These are phyloP conservation scores for Alternaria brassicicola DNA, from an alignment of 2,329 filamentous ascomycete species.

Conservation along the genomic window DNA sequence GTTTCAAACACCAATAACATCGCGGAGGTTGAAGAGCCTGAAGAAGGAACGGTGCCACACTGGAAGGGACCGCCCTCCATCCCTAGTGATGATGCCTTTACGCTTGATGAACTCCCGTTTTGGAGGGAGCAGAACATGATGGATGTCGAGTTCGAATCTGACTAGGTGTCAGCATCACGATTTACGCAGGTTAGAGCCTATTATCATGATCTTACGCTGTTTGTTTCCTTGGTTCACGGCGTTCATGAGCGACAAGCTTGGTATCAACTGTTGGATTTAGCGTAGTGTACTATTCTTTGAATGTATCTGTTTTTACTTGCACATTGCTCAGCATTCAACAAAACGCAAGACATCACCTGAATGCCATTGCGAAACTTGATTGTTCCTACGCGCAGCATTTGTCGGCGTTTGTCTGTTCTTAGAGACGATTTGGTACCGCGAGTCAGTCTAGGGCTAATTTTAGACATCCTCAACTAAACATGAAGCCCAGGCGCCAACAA, in stretches of 20 bases:
- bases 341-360: background rate
- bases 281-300: slow-evolving; percentile 1
- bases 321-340: slow-evolving; percentile 3
- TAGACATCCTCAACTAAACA: slow-evolving; percentile 21
- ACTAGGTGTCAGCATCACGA: slow-evolving; percentile 13
- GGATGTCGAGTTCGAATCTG: slow-evolving; percentile 35
- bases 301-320: slow-evolving; percentile 9
- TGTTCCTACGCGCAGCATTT: background rate
- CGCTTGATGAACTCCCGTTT: slow-evolving; percentile 48
- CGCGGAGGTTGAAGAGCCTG: slow-evolving; percentile 48
- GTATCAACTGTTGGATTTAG: slow-evolving; percentile 2
- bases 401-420: slow-evolving; percentile 1
- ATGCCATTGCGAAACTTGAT: background rate
- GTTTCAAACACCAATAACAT: slow-evolving; percentile 46
- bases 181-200: background rate
- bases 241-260: slow-evolving; percentile 10
- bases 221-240: background rate
- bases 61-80: slow-evolving; percentile 46
- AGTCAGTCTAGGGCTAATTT: slow-evolving; percentile 10
- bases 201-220: background rate
- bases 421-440: background rate
- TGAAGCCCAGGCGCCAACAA: slow-evolving; percentile 8
- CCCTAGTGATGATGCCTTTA: slow-evolving; percentile 48
- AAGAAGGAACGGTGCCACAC: slow-evolving; percentile 38
- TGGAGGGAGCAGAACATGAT: slow-evolving; percentile 40